Percentiles rank a stretch among this genome's conserved stretches.
phyloP scores from a whole-genome alignment of 1,139 yeast genomes.

The Debaryomyces subglobosus region DNA sequence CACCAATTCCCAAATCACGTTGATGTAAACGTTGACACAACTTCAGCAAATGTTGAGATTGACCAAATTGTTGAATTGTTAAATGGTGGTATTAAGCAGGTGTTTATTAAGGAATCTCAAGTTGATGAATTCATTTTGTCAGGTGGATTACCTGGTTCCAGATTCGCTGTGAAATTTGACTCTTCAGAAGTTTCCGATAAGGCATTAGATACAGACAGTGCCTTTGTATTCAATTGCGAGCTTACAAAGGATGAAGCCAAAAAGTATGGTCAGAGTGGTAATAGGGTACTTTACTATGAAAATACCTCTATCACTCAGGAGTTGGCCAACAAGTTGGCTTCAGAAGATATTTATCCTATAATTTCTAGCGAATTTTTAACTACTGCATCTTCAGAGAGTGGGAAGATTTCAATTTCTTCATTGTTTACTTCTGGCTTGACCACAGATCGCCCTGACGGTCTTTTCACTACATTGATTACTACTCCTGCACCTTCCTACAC shows the following conservation, averaged over 20 bases:
- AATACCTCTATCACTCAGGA: conserved; percentile 25
- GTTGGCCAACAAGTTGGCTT: conserved; percentile 33
- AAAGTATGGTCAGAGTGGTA: conserved; percentile 37
- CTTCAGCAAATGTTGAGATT: conserved; percentile 21
- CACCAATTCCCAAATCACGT: conserved; percentile 36
- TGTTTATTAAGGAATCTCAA: conserved; percentile 46
- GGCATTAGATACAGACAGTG: conserved; percentile 22
- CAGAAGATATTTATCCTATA: conserved; percentile 51
- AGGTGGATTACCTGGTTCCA: conserved; percentile 62
- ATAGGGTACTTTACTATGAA: conserved; percentile 43
- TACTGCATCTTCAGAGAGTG: conserved; percentile 32
- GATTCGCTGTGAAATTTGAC: conserved; percentile 50
- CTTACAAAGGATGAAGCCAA: conserved; percentile 22
- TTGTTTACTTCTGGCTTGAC: conserved; percentile 58
- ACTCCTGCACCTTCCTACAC: conserved; percentile 54
- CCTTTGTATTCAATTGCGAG: conserved; percentile 25
- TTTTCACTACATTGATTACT: conserved; percentile 83
- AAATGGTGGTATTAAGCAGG: conserved; percentile 65
- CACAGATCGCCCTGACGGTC: conserved; percentile 86
- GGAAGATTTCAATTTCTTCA: conserved; percentile 51
- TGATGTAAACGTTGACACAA: conserved; percentile 40
- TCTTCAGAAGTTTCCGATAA: conserved; percentile 16
- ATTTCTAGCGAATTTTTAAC: conserved; percentile 47
- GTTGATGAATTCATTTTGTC: conserved; percentile 38
- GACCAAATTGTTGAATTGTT: conserved; percentile 58